Conservation (phyloP, 2,329 filamentous ascomycete species). For the Fusarium bactridioides region DNA sequence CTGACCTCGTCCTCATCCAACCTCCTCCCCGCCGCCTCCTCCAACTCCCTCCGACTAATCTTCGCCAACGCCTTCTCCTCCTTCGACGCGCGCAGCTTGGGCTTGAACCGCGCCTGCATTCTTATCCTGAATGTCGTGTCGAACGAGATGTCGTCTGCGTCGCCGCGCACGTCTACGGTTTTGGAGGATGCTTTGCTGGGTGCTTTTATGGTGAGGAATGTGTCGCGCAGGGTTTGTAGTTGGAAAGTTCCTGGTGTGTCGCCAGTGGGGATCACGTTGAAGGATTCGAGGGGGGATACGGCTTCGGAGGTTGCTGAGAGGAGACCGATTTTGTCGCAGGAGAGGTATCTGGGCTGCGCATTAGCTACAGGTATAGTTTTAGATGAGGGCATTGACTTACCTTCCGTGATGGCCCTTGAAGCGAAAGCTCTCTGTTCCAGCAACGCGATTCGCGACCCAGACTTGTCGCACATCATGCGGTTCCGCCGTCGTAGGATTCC, state of each 20-base stretch:
- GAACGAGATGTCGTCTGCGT: conserved; percentile 72
- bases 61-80: conserved; percentile 86
- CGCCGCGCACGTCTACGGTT: conserved; percentile 75
- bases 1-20: conserved; percentile 88
- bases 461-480: conserved; percentile 96
- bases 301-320: conserved; percentile 81
- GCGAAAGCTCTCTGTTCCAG: conserved; percentile 81
- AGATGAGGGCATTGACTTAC: conserved; percentile 52
- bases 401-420: conserved; percentile 92
- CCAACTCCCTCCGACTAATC: conserved; percentile 85
- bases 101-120: conserved; percentile 97
- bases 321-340: conserved; percentile 83
- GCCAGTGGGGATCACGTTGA: conserved; percentile 69
- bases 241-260: conserved; percentile 77
- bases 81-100: conserved; percentile 77
- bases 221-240: conserved; percentile 76
- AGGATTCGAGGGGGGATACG: conserved; percentile 84
- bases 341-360: conserved; percentile 72
- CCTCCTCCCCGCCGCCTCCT: conserved; percentile 77
- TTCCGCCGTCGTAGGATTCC: conserved; percentile 83
- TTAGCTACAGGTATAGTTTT: neutral
- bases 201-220: conserved; percentile 71
- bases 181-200: conserved; percentile 58
- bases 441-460: conserved; percentile 86
- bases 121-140: conserved; percentile 80